A percentile compares a stretch with the other conserved stretches of the same genome.
phyloP scores from a whole-genome alignment of 1,139 yeast species.

The Yamadazyma siamensis region DNA sequence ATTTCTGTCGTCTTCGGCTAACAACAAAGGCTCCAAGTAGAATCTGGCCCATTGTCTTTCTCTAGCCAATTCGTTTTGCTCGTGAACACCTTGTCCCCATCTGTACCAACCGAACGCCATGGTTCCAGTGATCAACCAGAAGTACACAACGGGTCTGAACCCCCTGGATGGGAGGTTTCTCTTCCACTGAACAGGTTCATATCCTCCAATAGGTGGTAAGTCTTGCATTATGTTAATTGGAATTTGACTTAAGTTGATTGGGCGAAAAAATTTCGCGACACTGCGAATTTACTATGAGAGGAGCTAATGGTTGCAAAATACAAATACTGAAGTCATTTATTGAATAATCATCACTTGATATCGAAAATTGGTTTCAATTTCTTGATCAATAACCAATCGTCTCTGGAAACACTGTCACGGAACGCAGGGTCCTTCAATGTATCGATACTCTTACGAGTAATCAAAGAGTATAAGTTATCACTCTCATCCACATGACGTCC shows the following conservation, averaged over 20 bases:
- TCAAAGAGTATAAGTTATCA: conserved; percentile 83
- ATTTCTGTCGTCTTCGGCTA: conserved; percentile 83
- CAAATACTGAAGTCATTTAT: too few species aligned
- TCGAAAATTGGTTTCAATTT: conserved; percentile 85
- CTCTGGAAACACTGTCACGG: conserved; percentile 89
- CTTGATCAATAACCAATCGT: conserved; percentile 91
- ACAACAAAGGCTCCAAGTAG: conserved; percentile 67
- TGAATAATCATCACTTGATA: conserved; percentile 65
- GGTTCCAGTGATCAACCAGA: conserved; percentile 60
- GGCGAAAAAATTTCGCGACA: conserved; percentile 12
- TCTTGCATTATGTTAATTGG: conserved; percentile 71
- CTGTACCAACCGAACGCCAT: conserved; percentile 73
- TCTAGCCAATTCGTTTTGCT: conserved; percentile 71
- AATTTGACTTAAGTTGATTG: conserved; percentile 13
- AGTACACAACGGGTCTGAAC: conserved; percentile 71
- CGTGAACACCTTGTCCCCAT: conserved; percentile 66
- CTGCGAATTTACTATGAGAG: not conserved
- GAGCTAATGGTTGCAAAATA: too few species aligned
- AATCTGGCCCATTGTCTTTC: conserved; percentile 80
- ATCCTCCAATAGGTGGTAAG: conserved; percentile 85
- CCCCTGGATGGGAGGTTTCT: conserved; percentile 85
- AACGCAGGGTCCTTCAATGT: conserved; percentile 98
- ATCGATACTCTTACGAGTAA: conserved; percentile 86
- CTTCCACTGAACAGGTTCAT: conserved; percentile 86
- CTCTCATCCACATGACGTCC: conserved; percentile 97